A percentile compares a stretch with the other conserved stretches of the same genome.
Conservation (phyloP, 2,329 filamentous ascomycete species). For the Epichloe bromicola region DNA sequence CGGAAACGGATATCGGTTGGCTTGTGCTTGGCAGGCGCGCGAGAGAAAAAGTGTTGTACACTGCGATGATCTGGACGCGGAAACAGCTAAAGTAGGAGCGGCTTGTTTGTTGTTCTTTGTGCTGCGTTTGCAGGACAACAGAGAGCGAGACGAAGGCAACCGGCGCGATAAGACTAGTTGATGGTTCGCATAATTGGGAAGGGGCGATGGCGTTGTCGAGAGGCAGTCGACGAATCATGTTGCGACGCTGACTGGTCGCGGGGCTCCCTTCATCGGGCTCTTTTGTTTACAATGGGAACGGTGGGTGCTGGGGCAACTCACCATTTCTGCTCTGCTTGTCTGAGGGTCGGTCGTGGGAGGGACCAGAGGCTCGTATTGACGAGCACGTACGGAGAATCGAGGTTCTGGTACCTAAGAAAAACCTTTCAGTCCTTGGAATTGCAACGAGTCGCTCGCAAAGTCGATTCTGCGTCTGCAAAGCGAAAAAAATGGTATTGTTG, state of each 20-base stretch:
- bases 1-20: not conserved
- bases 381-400: not conserved
- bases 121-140: not conserved
- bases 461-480: not conserved
- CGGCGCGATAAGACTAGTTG: not conserved
- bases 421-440: not conserved
- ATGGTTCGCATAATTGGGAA: not conserved
- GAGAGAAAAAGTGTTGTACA: not conserved
- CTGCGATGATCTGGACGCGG: not conserved
- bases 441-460: not conserved
- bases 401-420: not conserved
- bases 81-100: not conserved
- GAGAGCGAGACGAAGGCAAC: not conserved
- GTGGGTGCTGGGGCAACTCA: slow-evolving; percentile 7
- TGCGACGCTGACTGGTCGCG: slow-evolving; percentile 2
- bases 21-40: not conserved
- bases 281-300: slow-evolving; percentile 6
- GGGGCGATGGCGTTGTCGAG: not conserved
- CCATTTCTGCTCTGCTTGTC: slow-evolving; percentile 2
- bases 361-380: not conserved
- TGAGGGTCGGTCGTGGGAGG: not conserved
- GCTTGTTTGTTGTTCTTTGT: not conserved
- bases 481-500: not conserved
- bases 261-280: slow-evolving; percentile 3
- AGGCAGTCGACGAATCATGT: slow-evolving; percentile 4